phyloP scores from a whole-genome alignment of 768 basidiomycete genomes.

The Podaxis rugospora region DNA sequence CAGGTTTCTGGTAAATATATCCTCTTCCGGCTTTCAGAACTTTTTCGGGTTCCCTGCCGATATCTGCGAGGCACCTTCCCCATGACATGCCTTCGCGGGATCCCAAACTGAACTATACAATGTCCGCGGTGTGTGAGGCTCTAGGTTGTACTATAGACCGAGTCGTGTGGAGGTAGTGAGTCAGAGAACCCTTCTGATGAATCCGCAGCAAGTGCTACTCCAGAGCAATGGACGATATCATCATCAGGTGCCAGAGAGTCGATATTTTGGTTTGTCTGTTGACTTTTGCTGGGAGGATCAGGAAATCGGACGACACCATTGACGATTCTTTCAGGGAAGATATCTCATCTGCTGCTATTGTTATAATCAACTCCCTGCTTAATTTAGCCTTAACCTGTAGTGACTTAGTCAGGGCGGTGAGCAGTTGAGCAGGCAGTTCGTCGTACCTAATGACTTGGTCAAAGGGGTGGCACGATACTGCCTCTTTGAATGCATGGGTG shows the following conservation, averaged over 20 bases:
- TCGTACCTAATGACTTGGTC: not conserved
- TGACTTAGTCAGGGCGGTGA: not conserved
- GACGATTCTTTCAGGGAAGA: not conserved
- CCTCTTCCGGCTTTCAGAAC: not conserved
- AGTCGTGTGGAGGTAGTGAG: not conserved
- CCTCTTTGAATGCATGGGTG: no score
- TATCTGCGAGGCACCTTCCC: not conserved
- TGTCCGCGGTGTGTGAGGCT: not conserved
- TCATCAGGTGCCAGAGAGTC: not conserved
- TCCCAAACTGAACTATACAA: not conserved
- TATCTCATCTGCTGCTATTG: not conserved
- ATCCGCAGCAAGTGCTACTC: not conserved
- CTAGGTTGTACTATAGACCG: not conserved
- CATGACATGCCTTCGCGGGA: not conserved
- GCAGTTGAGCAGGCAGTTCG: not conserved
- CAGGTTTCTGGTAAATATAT: not conserved
- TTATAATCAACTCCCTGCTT: not conserved
- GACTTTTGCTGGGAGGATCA: not conserved
- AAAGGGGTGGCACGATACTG: not conserved
- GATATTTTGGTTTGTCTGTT: not conserved
- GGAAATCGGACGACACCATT: not conserved
- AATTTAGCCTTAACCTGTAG: not conserved
- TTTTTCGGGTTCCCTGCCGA: not conserved
- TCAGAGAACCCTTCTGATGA: not conserved
- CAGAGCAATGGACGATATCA: not conserved